These are phyloP conservation scores for Houttuynia cordata DNA, from an alignment of 164 flowering plant species.

Conservation along the genomic window DNA sequence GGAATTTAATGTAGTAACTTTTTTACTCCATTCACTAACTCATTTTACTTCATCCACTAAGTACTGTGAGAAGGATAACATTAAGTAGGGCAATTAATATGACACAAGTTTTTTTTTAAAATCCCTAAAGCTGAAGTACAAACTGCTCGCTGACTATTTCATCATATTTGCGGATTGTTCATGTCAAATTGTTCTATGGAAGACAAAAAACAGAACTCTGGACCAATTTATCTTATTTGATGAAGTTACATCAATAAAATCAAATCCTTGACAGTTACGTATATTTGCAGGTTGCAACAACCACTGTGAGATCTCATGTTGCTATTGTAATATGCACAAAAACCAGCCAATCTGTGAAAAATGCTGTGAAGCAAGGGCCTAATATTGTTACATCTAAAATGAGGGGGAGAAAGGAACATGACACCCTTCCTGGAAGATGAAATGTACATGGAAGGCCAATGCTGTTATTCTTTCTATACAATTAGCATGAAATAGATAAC, in stretches of 20 bases:
- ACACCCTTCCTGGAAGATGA: not conserved
- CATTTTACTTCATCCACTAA: no score
- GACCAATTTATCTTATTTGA: not conserved
- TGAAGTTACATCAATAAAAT: not conserved
- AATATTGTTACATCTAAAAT: not conserved
- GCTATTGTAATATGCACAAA: slow-evolving; percentile 4
- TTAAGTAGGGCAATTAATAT: no score
- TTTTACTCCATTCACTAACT: no score
- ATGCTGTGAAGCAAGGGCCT: not conserved
- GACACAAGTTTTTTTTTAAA: no score
- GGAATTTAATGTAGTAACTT: no score
- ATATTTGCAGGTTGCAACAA: slow-evolving; percentile 11
- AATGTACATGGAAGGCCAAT: not conserved
- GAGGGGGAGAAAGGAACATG: not conserved
- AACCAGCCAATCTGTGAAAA: slow-evolving; percentile 1
- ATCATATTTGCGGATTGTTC: no score
- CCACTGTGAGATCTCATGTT: not conserved
- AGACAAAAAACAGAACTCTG: no score
- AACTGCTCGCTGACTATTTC: no score
- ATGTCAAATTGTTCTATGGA: no score
- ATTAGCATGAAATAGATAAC: not conserved
- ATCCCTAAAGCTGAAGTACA: no score
- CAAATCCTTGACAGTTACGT: slow-evolving; percentile 5
- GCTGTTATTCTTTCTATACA: not conserved
- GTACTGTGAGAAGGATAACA: no score